Evolutionary conservation across 1,284 basidiomycete species (phyloP), one percentile per base, ranked within the genome.

Genomic region (Inonotus obliquus): DNA sequence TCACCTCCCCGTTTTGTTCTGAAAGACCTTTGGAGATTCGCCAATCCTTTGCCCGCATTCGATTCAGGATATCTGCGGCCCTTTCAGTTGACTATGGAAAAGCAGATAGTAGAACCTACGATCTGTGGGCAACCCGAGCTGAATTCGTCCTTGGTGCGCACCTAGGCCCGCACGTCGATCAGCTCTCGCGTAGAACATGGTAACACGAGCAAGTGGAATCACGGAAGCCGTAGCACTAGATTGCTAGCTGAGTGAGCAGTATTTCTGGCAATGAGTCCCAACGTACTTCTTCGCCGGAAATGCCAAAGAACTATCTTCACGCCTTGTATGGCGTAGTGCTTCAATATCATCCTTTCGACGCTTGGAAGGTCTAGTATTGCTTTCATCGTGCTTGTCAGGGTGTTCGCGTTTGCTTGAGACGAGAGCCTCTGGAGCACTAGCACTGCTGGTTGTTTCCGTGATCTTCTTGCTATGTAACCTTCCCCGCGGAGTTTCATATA

Each of bases 101-200:
- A 38, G 14, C 13, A 9, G 19, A 21, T 32, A 17, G 17, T 7
- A 39, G 27, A 27, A 67, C 81, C 57, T 62, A 92, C 91, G 89
- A 65, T 80, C 78, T 2, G 80, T 75, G n/a, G 89, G 86, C 4
- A 94, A 72, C 2, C 91, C 92, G 14, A 88, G 76, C 1, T 81
- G 67, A 44, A 86, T 77, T 27, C 70, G 74, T 47, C 73, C 75
- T 4, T 75, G 76, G 41, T 78, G 73, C 1, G 80, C 80, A 44
- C 73, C 75, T 4, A 76, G 76, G 41, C 78, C 73, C 1, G 80
- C 80, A 44, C 80, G 73, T 52, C 73, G 76, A 62, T 75, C 75
- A 3, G 87, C 84, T 41, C 85, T 78, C 2, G 83, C 80, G 68
- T 93, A 93, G 69, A 92, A 90, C 62, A 92, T 71, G 29, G 83